Evolutionary conservation across 257 asterid genomes (phyloP), one percentile per base, ranked within the genome.

Genomic region (Capsicum chinense): DNA sequence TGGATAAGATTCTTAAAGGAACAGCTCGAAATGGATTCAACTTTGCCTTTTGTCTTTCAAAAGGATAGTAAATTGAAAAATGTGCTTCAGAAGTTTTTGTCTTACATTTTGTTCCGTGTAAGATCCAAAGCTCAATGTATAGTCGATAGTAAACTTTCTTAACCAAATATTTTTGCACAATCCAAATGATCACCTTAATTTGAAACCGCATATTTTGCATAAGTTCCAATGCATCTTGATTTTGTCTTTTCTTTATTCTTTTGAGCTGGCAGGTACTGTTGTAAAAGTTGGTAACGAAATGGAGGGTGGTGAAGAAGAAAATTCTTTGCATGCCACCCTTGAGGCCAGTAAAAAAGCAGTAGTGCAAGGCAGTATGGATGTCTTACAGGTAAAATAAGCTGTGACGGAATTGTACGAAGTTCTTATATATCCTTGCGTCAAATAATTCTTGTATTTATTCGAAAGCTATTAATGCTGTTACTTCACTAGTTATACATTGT

Each of bases 311-410:
- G 94, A 85, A 56, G 91, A 88, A 89, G 92, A 84, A 83, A 42
- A 80, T 88, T 78, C 93, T 44, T 88, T 95, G 90, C 93, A 90
- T 88, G 90, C 91, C 83, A 93, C 89, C 79, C 90, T 97, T 83
- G 98, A 95, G 85, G 92, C 95, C 83, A 91, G 98, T 91, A 95
- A 91, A 86, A 92, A 85, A 84, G 94, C 97, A 14, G 90, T 97
- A 82, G 83, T 89, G 80, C 96, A 93, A 84, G 99, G 99, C 89
- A 92, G 97, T 81, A 85, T 89, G 92, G 91, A 90, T 88, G 89
- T 87, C 85, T 92, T 97, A 90, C 87, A 79, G 98, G 99, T 97
- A 93, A 87, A 85, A 48, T 56, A 50, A 79, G 37, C 70, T 52
- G 80, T 67, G 7, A 19, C 15, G 9, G 63, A 66, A n/a, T 78